Base-by-base conservation (phyloP, 805 yeast genomes). In the Ogataea pilisensis region DNA sequence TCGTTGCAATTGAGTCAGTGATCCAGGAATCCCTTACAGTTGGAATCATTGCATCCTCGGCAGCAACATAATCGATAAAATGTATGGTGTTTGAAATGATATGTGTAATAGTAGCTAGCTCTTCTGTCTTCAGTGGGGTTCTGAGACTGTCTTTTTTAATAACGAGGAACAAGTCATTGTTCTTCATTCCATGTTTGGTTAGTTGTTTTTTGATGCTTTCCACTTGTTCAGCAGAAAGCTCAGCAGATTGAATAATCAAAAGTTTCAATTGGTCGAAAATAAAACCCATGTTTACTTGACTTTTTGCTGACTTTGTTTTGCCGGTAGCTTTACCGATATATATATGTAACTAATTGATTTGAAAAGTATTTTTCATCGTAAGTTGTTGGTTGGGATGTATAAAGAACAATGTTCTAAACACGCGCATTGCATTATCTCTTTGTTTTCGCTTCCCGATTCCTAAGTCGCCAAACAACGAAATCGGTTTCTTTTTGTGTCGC, bases 21-120 rank as follows among this genome's bases (percentile, higher is more conserved):
- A 85, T 66, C 88, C 93, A 87, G 5, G 66, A 57, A 0, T 80
- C 70, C 0, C 74, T 72, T 13, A 85, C 82, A 1, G 84, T 72
- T 0, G 93, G 88, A 12, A 83, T 68, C 78, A 84, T 70, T 28
- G 72, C 63, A 13, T 66, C 66, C 27, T 64, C 66, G 5, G 83
- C 73, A 25, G 65, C 61, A 2, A 46, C 51, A 51, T 70, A 78
- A 24, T 73, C 79, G 3, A 72, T 70, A 47, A 84, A 85, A 20
- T 75, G 69, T 16, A 68, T 61, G 5, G 75, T 63, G 31, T 65
- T 61, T 16, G 86, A 63, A 13, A 86, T 68, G 16, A 85, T 63
- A 53, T 80, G 80, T 8, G 73, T 64, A 32, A 52, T 38, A 14
- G 43, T 31, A 13, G 40, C 32, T 11, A 60, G 44, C 24, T 48